Evolutionary conservation across 2,329 filamentous ascomycete species (phyloP).

Genomic region (Tolypocladium ophioglossoides): DNA sequence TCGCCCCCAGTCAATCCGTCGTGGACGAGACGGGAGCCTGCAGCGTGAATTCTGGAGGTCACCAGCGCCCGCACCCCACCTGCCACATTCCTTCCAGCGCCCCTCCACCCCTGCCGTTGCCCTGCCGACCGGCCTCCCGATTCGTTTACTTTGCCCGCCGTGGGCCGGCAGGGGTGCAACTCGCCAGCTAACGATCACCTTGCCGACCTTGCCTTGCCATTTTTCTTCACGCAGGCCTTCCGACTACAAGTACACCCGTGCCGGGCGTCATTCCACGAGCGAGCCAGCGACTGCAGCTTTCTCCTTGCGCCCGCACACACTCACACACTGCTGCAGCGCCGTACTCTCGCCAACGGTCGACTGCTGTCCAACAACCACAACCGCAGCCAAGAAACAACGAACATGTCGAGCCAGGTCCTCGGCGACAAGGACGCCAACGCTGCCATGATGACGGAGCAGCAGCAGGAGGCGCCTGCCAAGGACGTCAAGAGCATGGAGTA

Average conservation of each 20-base stretch:
- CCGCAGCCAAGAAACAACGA: neutral
- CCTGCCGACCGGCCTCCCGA: slow-evolving; percentile 9
- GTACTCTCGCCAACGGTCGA: neutral
- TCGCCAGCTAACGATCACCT: neutral
- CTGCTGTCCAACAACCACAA: neutral
- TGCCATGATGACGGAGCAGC: slow-evolving; percentile 28
- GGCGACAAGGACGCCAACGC: slow-evolving; percentile 56
- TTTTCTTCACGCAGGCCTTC: neutral
- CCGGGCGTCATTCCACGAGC: neutral
- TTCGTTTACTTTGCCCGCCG: slow-evolving; percentile 11
- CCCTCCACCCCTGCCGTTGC: slow-evolving; percentile 11
- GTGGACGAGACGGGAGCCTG: neutral
- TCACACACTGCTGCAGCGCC: neutral
- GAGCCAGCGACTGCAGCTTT: neutral
- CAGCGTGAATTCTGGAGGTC: neutral
- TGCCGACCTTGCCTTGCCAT: neutral
- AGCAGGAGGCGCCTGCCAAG: slow-evolving; percentile 20
- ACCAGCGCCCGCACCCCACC: neutral
- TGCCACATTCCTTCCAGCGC: slow-evolving; percentile 3
- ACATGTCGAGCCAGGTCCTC: slow-evolving; percentile 45
- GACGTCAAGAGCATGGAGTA: slow-evolving; percentile 63
- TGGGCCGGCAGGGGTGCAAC: neutral
- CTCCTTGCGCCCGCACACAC: neutral
- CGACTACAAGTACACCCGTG: neutral
- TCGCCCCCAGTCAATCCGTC: neutral